Evolutionary conservation across 306 rosid species (phyloP).

Genomic region (Dalbergia cultrata): DNA sequence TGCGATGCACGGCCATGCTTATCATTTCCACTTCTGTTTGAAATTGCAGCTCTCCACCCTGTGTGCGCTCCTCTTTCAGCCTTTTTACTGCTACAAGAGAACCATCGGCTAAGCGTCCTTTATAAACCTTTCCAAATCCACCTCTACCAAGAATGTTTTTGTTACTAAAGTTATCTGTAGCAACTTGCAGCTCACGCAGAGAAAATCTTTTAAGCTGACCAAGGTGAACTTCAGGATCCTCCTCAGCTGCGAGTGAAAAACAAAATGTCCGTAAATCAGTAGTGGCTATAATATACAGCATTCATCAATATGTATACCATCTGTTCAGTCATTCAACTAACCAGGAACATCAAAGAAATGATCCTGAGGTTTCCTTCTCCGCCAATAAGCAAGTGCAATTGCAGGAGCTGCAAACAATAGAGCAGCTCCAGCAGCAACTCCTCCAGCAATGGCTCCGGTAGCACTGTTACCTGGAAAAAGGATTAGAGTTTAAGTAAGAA

Average conservation of each 20-base stretch:
- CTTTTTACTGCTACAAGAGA: conserved; percentile 91
- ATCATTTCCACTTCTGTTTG: conserved; percentile 98
- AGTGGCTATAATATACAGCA: conserved; percentile 24
- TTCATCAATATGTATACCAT: conserved; percentile 5
- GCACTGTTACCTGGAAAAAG: conserved; percentile 61
- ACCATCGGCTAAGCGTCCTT: conserved; percentile 94
- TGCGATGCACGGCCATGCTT: conserved; percentile 97
- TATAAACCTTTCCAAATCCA: conserved; percentile 96
- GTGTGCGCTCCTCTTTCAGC: conserved; percentile 90
- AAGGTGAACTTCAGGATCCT: conserved; percentile 97
- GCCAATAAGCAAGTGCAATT: conserved; percentile 86
- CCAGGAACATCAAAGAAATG: conserved; percentile 97
- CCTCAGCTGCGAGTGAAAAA: conserved; percentile 70
- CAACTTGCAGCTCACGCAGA: conserved; percentile 91
- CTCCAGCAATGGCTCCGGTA: conserved; percentile 96
- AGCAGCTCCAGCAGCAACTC: conserved; percentile 98
- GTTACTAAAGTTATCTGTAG: conserved; percentile 87
- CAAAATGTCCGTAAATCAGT: conserved; percentile 32
- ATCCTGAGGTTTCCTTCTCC: conserved; percentile 78
- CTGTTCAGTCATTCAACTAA: conserved; percentile 55
- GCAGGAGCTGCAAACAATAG: conserved; percentile 93
- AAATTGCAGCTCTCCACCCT: conserved; percentile 92
- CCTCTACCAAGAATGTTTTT: conserved; percentile 88
- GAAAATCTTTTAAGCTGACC: conserved; percentile 94
- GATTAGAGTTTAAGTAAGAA: conserved; percentile 31